Evolutionary conservation across 164 flowering plant species (phyloP).

Genomic region (Stephania japonica): DNA sequence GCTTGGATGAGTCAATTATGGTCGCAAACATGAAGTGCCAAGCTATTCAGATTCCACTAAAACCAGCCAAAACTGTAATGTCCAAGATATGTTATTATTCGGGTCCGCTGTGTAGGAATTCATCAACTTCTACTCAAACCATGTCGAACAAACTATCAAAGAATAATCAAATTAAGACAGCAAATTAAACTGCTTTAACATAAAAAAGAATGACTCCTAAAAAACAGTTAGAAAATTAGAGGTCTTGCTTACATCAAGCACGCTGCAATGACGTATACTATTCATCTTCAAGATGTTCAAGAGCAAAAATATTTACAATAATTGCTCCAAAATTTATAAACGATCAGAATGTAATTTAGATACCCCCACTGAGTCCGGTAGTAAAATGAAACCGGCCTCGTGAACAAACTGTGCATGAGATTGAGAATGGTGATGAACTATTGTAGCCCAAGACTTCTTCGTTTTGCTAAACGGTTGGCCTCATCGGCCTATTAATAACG

Average conservation of each 20-base stretch:
- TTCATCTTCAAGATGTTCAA: neutral
- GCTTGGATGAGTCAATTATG: too few species aligned
- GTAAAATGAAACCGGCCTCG: neutral
- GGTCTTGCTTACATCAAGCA: neutral
- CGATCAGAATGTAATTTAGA: neutral
- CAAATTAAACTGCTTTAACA: too few species aligned
- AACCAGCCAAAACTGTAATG: too few species aligned
- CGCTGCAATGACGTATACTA: neutral
- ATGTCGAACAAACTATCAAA: too few species aligned
- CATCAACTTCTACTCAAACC: too few species aligned
- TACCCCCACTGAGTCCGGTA: neutral
- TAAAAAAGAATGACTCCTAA: too few species aligned
- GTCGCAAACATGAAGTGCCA: too few species aligned
- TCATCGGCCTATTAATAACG: conserved; percentile 23
- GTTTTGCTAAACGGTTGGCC: conserved; percentile 14
- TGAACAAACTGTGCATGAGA: neutral
- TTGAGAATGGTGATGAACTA: neutral
- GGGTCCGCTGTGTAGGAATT: too few species aligned
- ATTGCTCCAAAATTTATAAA: neutral
- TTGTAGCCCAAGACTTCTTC: conserved; percentile 7
- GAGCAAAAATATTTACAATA: neutral
- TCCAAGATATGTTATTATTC: too few species aligned
- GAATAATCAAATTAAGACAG: too few species aligned
- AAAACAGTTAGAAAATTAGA: too few species aligned
- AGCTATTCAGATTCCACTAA: too few species aligned